Conservation (phyloP, 257 asterid genomes). For the Rauvolfia tetraphylla region DNA sequence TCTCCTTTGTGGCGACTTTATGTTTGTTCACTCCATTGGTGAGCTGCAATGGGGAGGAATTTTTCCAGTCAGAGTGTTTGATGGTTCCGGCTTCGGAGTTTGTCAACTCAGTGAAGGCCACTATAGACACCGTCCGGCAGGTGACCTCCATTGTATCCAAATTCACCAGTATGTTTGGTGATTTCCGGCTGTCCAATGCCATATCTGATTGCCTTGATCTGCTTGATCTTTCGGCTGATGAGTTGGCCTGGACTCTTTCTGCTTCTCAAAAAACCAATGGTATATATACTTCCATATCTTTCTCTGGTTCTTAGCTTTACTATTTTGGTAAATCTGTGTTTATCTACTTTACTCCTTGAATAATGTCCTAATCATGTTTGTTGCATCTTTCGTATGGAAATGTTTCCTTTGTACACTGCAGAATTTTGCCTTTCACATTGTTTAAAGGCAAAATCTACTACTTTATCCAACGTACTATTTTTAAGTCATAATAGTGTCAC, state of each 20-base stretch:
- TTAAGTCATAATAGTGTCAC: background rate
- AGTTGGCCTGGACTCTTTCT: slow-evolving; percentile 45
- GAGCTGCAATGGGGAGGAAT: slow-evolving; percentile 18
- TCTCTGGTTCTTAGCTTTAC: background rate
- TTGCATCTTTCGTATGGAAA: background rate
- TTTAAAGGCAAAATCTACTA: background rate
- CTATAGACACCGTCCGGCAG: slow-evolving; percentile 40
- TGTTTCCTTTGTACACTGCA: background rate
- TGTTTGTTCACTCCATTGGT: slow-evolving; percentile 15
- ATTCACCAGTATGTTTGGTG: slow-evolving; percentile 38
- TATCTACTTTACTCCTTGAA: too few species aligned
- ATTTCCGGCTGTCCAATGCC: slow-evolving; percentile 63
- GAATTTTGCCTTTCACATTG: background rate
- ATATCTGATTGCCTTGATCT: slow-evolving; percentile 65
- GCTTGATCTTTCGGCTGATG: slow-evolving; percentile 65
- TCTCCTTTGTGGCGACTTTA: slow-evolving; percentile 21
- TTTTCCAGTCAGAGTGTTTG: slow-evolving; percentile 36
- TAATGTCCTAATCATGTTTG: too few species aligned
- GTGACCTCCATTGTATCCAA: slow-evolving; percentile 44
- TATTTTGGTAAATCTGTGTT: too few species aligned
- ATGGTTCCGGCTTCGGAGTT: slow-evolving; percentile 58
- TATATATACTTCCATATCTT: slow-evolving; percentile 8
- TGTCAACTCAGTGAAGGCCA: slow-evolving; percentile 36
- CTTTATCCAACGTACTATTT: background rate
- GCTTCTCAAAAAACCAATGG: slow-evolving; percentile 54